Evolutionary conservation across 1,284 basidiomycete species (phyloP), one percentile per base, ranked within the genome.

Genomic region (Austroboletus niveus): DNA sequence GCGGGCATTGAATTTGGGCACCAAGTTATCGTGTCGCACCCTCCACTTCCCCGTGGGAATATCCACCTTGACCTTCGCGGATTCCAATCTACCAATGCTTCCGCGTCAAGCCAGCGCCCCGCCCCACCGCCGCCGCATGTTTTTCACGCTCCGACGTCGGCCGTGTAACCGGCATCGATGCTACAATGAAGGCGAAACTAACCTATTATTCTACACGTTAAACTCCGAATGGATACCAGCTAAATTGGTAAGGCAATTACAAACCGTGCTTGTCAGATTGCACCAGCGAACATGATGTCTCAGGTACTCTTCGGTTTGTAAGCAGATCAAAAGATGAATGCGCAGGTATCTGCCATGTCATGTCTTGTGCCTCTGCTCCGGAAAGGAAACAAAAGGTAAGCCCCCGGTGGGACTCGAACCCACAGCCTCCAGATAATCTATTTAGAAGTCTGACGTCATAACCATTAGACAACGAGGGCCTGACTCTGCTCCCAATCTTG

Each of bases 381-480:
- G 10, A 58, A 54, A 49, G 42, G 48, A 51, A 51, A 53, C 11
- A 56, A 62, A 51, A 68, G 54, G 11, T 15, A 49, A 72, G 79
- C 82, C 81, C 81, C 80, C 76, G 77, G 80, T 77, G 81, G 76
- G 81, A 83, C 75, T 84, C 81, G 82, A 84, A 84, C 82, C 75
- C 81, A 77, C 81, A 84, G 78, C 81, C 82, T 84, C 79, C 82
- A 84, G 81, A 84, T 56, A 75, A 81, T 80, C 82, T 79, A 73
- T 77, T 53, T 84, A 84, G 81, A 84, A 84, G 82, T 84, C 82
- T 84, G 82, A 84, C 82, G 82, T 84, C 82, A 84, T 84, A 81
- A 71, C 81, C 82, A 82, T 83, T 84, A 84, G 82, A 84, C 82
- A 82, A 84, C 77, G 76, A 75, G 81, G 82, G 80, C 82, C 53